These are phyloP conservation scores for Sphagnum tenellum DNA, from an alignment of 225 moss, liverwort and hornwort species.

Conservation along the genomic window DNA sequence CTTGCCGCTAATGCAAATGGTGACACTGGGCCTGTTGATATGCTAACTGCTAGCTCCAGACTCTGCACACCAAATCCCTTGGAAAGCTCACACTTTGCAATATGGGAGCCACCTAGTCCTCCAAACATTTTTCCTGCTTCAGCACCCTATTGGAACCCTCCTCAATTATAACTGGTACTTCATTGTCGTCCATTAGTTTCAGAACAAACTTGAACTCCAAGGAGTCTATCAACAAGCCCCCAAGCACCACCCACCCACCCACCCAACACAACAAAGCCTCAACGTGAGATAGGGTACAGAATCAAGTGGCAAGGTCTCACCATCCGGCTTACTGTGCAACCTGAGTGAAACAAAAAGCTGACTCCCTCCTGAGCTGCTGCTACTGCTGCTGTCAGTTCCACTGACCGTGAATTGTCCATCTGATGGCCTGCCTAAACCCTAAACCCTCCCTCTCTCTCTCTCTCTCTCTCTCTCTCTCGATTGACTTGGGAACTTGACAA, in stretches of 20 bases:
- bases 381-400: too few species aligned
- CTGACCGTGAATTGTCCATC: too few species aligned
- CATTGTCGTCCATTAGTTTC: slow-evolving; percentile 46
- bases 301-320: slow-evolving; percentile 50
- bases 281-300: slow-evolving; percentile 55
- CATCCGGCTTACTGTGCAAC: slow-evolving; percentile 57
- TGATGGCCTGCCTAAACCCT: too few species aligned
- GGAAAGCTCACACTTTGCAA: slow-evolving; percentile 51
- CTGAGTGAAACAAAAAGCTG: slow-evolving; percentile 73
- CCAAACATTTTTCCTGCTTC: slow-evolving; percentile 53
- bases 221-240: slow-evolving; percentile 19
- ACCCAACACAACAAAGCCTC: too few species aligned
- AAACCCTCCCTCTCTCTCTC: too few species aligned
- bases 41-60: slow-evolving; percentile 66
- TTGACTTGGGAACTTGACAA: too few species aligned
- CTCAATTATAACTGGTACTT: slow-evolving; percentile 41
- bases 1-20: slow-evolving; percentile 83
- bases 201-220: slow-evolving; percentile 77
- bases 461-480: too few species aligned
- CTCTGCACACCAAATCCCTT: slow-evolving; percentile 37
- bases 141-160: slow-evolving; percentile 65
- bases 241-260: too few species aligned
- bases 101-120: slow-evolving; percentile 37
- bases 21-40: slow-evolving; percentile 56
- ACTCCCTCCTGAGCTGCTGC: slow-evolving; percentile 9